Evolutionary conservation across 1,284 basidiomycete genomes (phyloP), one percentile per base, ranked within the genome.

Genomic region (Papiliotrema terrestris): DNA sequence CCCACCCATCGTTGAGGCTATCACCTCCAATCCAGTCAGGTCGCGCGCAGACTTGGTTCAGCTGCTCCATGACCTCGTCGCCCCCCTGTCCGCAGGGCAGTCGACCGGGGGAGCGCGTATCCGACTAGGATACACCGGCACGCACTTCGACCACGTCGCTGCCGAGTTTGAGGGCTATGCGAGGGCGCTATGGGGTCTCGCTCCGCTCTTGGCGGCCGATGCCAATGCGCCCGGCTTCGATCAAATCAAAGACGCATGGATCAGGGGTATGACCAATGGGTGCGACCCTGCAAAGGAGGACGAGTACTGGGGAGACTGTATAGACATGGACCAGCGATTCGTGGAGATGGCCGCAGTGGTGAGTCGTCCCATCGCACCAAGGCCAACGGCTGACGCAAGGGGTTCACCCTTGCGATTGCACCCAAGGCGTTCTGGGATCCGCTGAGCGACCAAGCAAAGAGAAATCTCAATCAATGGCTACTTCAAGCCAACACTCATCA

Each of bases 261-360:
- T 52, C 3, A 51, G 26, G n/a, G 63, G 63, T 8, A 43, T 65
- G 22, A 53, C 48, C 19, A 52, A 56, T 37, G 63, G 60, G 2
- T 58, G 55, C 3, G 51, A 62, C 26, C 52, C 56, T 6, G 54
- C 17, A 14, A 15, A 49, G 0, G 52, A 58, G 14, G 58, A 60
- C 14, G 66, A 68, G 52, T 67, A 61, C 51, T 69, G 67, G 67
- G 67, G 67, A 2, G 54, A 60, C 29, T 54, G 45, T 25, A 50
- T 13, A 6, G 44, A 54, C 20, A 43, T 37, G 14, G 67, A 69
- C 54, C 67, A 69, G 54, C 42, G 65, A 20, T 64, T 61, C 45
- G 67, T 69, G 2, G 67, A 69, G 49, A 62, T 67, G 59, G 65
- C 65, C 20, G 63, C 63, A 9, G 55, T 69, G 17, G 65, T 67